Conservation (phyloP, 1,284 basidiomycete genomes). For the Dichomitus squalens region DNA sequence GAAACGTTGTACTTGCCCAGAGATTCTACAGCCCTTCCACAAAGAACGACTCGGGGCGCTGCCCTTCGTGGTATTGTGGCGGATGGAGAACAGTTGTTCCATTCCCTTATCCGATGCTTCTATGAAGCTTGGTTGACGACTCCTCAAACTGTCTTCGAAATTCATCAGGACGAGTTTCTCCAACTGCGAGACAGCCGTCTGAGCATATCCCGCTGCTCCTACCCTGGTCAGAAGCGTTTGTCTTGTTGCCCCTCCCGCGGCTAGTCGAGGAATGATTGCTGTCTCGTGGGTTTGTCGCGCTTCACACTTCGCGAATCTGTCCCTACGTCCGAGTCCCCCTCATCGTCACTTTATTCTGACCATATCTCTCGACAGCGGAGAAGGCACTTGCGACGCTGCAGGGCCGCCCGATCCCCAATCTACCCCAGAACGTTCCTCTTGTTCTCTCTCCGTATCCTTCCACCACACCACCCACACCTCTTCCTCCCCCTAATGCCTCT, state of each 20-base stretch:
- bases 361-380: conserved; percentile 58
- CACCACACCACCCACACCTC: conserved; percentile 66
- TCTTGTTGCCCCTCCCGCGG: too few species aligned
- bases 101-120: not conserved
- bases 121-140: not conserved
- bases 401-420: conserved; percentile 64
- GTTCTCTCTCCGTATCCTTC: conserved; percentile 76
- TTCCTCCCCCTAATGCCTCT: conserved; percentile 72
- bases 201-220: conserved; percentile 13
- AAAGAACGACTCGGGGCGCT: too few species aligned
- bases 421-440: conserved; percentile 57
- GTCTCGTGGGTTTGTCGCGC: too few species aligned
- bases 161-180: too few species aligned
- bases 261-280: too few species aligned
- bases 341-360: too few species aligned
- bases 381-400: conserved; percentile 85
- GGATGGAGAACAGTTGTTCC: not conserved
- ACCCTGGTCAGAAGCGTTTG: too few species aligned
- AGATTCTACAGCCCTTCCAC: too few species aligned
- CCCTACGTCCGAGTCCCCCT: too few species aligned
- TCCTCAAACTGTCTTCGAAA: not conserved
- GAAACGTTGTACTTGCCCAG: too few species aligned
- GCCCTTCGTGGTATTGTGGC: not conserved
- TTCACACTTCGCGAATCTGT: too few species aligned
- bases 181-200: too few species aligned